Evolutionary conservation across 1,284 basidiomycete genomes (phyloP), one percentile per base, ranked within the genome.

Genomic region (Malassezia globosa): DNA sequence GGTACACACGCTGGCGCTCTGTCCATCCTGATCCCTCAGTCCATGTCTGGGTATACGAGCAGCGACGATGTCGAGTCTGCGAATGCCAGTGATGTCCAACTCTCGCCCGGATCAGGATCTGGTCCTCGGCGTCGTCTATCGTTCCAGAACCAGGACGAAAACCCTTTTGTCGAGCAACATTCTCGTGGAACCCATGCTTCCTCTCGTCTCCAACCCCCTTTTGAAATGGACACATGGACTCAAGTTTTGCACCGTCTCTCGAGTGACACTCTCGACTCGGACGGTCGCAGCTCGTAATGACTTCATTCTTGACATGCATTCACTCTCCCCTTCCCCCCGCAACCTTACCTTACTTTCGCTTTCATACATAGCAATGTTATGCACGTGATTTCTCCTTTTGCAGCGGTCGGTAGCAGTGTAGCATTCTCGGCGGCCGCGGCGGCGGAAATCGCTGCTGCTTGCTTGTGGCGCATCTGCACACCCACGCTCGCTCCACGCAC

Each of bases 171-270:
- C 19, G n/a, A 13, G 11, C 10, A 36, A n/a, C 31, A 18, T 11
- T 5, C 31, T 7, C 35, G 36, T 19, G 26, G 35, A 13, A 16
- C 29, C 29, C 11, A 31, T 31, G 42, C 47, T 14, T 18, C 27
- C 10, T 33, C 37, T 23, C 35, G 36, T n/a, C 33, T 41, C 8
- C 33, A 41, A 14, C 26, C 36, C 8, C 48, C 48, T 14, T 36
- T 40, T 11, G 48, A 50, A 11, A 43, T 50, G 37, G 42, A 37
- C 22, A 42, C 38, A n/a, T 51, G 48, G 48, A 46, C 33, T 6
- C 22, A 37, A 18, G 33, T 51, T 38, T 45, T 51, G 42, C 48
- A 27, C 37, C 42, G 48, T 7, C 26, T 51, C 10, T 51, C 48
- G 36, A 25, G 11, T 16, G 16, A 16, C 16, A 31, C 29, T 16